A percentile compares a stretch with the other conserved stretches of the same genome.
Evolutionary conservation across 1,139 yeast genomes (phyloP).

Genomic region (Pneumocystis sp.): DNA sequence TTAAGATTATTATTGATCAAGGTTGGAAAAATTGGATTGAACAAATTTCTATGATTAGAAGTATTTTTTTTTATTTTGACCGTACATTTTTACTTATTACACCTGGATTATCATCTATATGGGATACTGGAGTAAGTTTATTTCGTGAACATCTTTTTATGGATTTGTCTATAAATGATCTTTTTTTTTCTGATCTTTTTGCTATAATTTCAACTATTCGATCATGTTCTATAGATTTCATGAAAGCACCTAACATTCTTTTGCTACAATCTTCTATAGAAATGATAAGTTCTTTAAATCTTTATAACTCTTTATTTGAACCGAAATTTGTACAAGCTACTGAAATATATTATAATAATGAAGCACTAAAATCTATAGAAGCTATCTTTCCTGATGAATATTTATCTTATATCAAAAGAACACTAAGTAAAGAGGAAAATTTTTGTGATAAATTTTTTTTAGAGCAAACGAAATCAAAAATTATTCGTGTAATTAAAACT

Average conservation of each 20-base stretch:
- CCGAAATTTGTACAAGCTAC: constrained; percentile 1
- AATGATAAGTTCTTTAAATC: background rate
- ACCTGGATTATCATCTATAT: constrained; percentile 20
- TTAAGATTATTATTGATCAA: constrained; percentile 6
- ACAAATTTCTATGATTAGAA: constrained; percentile 19
- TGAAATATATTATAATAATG: background rate
- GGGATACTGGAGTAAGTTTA: constrained; percentile 17
- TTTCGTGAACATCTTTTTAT: constrained; percentile 8
- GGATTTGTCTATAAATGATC: background rate
- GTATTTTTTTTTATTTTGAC: constrained; percentile 26
- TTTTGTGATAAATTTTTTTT: background rate
- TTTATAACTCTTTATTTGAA: constrained; percentile 5
- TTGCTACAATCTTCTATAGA: constrained; percentile 2
- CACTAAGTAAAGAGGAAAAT: background rate
- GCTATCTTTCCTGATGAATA: background rate
- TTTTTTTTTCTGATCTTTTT: background rate
- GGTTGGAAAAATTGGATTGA: constrained; percentile 20
- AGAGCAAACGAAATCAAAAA: background rate
- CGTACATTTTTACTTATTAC: constrained; percentile 24
- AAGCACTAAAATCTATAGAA: background rate
- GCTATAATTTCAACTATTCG: background rate
- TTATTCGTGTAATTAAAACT: background rate
- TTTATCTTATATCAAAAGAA: background rate
- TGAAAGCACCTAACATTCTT: background rate
- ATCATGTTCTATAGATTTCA: background rate